phyloP scores from a whole-genome alignment of 495 filamentous ascomycete species.

The Aspergillus cristatus region DNA sequence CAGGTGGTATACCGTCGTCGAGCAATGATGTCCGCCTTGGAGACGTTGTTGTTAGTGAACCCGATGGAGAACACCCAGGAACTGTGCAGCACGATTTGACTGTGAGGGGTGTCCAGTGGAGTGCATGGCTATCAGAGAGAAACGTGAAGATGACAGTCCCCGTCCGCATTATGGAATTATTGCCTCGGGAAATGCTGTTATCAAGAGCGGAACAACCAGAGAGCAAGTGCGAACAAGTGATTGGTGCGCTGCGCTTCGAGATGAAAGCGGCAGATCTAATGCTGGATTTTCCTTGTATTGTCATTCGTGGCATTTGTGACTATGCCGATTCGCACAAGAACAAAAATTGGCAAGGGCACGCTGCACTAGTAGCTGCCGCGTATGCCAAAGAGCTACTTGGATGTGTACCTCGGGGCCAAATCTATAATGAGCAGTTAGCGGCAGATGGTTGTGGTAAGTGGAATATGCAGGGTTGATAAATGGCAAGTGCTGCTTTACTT shows the following conservation, averaged over 20 bases:
- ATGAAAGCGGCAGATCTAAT: not conserved
- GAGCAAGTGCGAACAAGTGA: conserved; percentile 5
- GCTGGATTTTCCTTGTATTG: conserved; percentile 11
- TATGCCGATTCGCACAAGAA: conserved; percentile 19
- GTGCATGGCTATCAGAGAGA: conserved; percentile 1
- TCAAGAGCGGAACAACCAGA: conserved; percentile 11
- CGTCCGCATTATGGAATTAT: conserved; percentile 29
- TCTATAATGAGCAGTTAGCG: too few species aligned
- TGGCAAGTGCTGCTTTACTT: too few species aligned
- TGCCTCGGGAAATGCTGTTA: conserved; percentile 30
- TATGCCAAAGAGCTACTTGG: too few species aligned
- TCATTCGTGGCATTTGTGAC: conserved; percentile 19
- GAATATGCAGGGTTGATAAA: too few species aligned
- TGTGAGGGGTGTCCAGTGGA: conserved; percentile 9
- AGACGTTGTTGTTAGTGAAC: conserved; percentile 29
- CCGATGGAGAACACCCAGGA: conserved; percentile 9
- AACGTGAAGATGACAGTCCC: conserved; percentile 9
- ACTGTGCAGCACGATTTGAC: conserved; percentile 1
- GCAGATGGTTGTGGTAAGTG: too few species aligned
- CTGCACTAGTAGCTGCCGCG: conserved; percentile 12
- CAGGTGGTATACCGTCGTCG: conserved; percentile 27
- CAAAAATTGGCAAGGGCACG: conserved; percentile 14
- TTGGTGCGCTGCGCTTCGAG: too few species aligned
- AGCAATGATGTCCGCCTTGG: conserved; percentile 29
- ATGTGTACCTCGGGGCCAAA: too few species aligned